Evolutionary conservation across 345 rosid species (phyloP).

Genomic region (Gossypium sturtianum): DNA sequence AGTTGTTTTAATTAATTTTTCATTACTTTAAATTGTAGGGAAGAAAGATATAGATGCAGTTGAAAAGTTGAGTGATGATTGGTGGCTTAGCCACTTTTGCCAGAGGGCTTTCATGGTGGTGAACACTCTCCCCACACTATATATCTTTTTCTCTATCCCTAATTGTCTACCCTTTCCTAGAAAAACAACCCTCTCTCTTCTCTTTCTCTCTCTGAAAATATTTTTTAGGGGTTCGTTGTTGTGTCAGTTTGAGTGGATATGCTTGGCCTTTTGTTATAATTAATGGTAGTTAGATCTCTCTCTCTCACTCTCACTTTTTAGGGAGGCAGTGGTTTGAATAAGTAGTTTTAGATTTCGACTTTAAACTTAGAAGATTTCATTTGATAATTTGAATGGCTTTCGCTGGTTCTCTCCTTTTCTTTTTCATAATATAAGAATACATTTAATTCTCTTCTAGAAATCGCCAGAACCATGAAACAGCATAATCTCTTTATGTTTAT

Average conservation of each 20-base stretch:
- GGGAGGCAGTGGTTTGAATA: constrained; percentile 30
- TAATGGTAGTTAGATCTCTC: constrained; percentile 17
- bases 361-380: constrained; percentile 27
- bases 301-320: constrained; percentile 8
- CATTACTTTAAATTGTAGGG: background rate
- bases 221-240: constrained; percentile 25
- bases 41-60: background rate
- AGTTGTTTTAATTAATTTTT: background rate
- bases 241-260: constrained; percentile 36
- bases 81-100: constrained; percentile 27
- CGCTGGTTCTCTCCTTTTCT: background rate
- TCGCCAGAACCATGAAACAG: background rate
- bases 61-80: constrained; percentile 22
- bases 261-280: constrained; percentile 30
- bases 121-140: background rate
- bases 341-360: constrained; percentile 40
- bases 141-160: constrained; percentile 13
- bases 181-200: constrained; percentile 4
- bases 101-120: constrained; percentile 14
- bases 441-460: background rate
- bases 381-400: constrained; percentile 20
- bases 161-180: constrained; percentile 17
- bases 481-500: too few species aligned
- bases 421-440: background rate
- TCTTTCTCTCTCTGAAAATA: background rate